Evolutionary conservation across 2,329 filamentous ascomycete species (phyloP).

Genomic region (Xylariaceae sp.): DNA sequence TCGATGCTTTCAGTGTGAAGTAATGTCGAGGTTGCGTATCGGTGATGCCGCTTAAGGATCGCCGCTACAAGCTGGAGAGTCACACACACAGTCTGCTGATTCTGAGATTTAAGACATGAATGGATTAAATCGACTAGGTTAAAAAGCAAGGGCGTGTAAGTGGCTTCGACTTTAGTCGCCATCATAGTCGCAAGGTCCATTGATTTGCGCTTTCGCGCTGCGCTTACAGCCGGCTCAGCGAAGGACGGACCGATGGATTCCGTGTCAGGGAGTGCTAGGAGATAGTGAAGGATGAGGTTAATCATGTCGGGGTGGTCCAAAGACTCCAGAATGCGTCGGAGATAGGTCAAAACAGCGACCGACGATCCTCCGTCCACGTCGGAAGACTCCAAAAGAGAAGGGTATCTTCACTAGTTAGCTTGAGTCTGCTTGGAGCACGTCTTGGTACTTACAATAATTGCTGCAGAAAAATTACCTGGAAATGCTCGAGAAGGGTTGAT

Average conservation of each 20-base stretch:
- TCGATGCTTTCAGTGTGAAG: slow-evolving; percentile 66
- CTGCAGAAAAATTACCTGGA: slow-evolving; percentile 93
- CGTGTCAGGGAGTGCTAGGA: slow-evolving; percentile 76
- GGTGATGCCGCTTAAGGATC: slow-evolving; percentile 84
- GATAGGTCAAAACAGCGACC: slow-evolving; percentile 91
- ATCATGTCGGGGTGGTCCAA: slow-evolving; percentile 93
- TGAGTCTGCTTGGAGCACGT: background rate
- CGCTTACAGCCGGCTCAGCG: slow-evolving; percentile 60
- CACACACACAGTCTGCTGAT: slow-evolving; percentile 85
- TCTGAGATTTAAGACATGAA: slow-evolving; percentile 80
- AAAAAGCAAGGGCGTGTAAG: slow-evolving; percentile 82
- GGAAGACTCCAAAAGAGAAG: slow-evolving; percentile 92
- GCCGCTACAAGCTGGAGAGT: slow-evolving; percentile 86
- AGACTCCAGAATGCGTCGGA: slow-evolving; percentile 86
- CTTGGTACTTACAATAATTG: slow-evolving; percentile 73
- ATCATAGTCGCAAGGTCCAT: slow-evolving; percentile 83
- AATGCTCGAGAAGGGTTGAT: slow-evolving; percentile 91
- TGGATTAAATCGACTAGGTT: slow-evolving; percentile 90
- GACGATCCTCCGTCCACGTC: slow-evolving; percentile 97
- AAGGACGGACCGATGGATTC: slow-evolving; percentile 41
- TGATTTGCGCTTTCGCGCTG: slow-evolving; percentile 81
- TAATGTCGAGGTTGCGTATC: slow-evolving; percentile 78
- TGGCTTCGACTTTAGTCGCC: slow-evolving; percentile 71
- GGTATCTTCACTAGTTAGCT: slow-evolving; percentile 64
- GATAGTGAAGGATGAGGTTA: slow-evolving; percentile 88